A percentile compares a stretch with the other conserved stretches of the same genome.
Evolutionary conservation across 805 yeast species (phyloP).

Genomic region (Candida succiphila): DNA sequence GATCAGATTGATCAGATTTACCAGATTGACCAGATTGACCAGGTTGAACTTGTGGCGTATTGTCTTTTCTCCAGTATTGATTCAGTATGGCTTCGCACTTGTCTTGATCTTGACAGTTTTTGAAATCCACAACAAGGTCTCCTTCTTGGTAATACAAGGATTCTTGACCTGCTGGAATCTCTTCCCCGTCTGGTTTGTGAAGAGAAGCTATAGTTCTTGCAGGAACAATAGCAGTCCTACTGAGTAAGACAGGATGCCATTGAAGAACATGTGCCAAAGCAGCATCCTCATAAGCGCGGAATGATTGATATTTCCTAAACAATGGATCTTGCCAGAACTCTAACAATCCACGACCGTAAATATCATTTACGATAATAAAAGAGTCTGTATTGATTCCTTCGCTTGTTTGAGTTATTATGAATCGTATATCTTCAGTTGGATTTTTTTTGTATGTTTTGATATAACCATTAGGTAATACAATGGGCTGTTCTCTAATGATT

Average conservation of each 20-base stretch:
- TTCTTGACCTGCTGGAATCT: constrained; percentile 18
- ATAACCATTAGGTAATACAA: constrained; percentile 58
- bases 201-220: constrained; percentile 43
- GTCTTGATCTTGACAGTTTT: constrained; percentile 39
- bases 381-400: constrained; percentile 57
- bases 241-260: constrained; percentile 84
- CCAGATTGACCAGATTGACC: no score
- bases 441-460: constrained; percentile 60
- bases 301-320: constrained; percentile 54
- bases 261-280: constrained; percentile 82
- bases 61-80: constrained; percentile 17
- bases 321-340: constrained; percentile 75
- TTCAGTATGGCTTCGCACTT: constrained; percentile 44
- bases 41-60: no score
- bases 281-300: constrained; percentile 48
- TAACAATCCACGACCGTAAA: constrained; percentile 55
- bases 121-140: constrained; percentile 41
- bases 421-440: constrained; percentile 40
- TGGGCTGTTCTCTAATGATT: constrained; percentile 60
- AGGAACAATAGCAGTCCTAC: constrained; percentile 66
- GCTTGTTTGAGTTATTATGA: constrained; percentile 64
- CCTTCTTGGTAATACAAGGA: constrained; percentile 46
- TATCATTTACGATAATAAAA: constrained; percentile 60
- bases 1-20: no score
- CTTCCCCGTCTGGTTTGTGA: constrained; percentile 23